Percentiles rank a stretch among this genome's conserved stretches.
phyloP scores from a whole-genome alignment of 257 asterid genomes.

The Sherardia arvensis region DNA sequence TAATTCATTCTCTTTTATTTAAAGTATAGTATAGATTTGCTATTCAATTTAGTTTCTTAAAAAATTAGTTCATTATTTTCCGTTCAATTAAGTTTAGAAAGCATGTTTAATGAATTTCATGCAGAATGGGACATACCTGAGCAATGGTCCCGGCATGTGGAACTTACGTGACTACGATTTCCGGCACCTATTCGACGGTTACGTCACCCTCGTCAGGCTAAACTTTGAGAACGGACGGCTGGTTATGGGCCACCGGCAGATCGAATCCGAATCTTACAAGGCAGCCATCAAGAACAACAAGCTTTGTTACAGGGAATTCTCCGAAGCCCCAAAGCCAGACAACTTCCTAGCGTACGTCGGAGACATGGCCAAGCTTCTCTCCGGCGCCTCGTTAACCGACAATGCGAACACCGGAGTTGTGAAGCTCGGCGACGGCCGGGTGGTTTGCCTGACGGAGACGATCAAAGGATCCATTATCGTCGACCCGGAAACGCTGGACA shows the following conservation, averaged over 20 bases:
- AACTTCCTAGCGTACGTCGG: slow-evolving; percentile 67
- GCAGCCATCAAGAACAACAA: slow-evolving; percentile 63
- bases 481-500: slow-evolving; percentile 56
- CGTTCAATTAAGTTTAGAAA: too few relatives aligned
- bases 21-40: too few relatives aligned
- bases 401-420: slow-evolving; percentile 96
- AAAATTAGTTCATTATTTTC: too few relatives aligned
- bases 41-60: too few relatives aligned
- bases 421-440: slow-evolving; percentile 72
- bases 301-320: slow-evolving; percentile 75
- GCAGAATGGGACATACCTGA: too few relatives aligned
- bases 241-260: slow-evolving; percentile 83
- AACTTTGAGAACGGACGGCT: slow-evolving; percentile 49
- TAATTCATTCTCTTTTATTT: too few relatives aligned
- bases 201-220: slow-evolving; percentile 89
- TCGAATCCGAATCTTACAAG: slow-evolving; percentile 76
- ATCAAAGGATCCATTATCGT: slow-evolving; percentile 66
- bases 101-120: too few relatives aligned
- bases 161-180: slow-evolving; percentile 27
- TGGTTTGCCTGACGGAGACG: slow-evolving; percentile 83
- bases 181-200: slow-evolving; percentile 96
- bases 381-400: slow-evolving; percentile 86
- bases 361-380: slow-evolving; percentile 71
- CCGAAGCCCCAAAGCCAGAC: slow-evolving; percentile 68
- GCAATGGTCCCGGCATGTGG: too few relatives aligned